Percentiles rank a stretch among this genome's conserved stretches.
phyloP scores from a whole-genome alignment of 805 yeast genomes.

The Schwanniomyces pseudopolymorphus region DNA sequence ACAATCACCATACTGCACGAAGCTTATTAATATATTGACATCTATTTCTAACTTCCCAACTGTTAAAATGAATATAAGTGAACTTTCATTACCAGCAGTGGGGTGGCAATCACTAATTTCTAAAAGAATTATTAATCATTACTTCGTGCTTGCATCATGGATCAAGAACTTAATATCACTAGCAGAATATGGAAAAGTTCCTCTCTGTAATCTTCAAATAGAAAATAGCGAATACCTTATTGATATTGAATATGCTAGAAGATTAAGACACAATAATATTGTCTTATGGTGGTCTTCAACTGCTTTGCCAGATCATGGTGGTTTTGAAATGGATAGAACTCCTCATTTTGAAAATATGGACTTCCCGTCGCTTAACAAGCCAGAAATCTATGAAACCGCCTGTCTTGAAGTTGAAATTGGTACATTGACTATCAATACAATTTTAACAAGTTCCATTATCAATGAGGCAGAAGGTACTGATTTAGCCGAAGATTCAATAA shows the following conservation, averaged over 20 bases:
- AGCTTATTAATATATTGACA: constrained; percentile 46
- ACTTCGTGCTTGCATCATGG: constrained; percentile 74
- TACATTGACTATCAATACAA: constrained; percentile 81
- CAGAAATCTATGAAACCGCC: constrained; percentile 75
- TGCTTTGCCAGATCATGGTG: constrained; percentile 84
- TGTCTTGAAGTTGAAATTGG: constrained; percentile 78
- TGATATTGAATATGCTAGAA: constrained; percentile 84
- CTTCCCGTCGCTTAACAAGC: constrained; percentile 70
- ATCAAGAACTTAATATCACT: constrained; percentile 61
- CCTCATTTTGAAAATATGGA: constrained; percentile 57
- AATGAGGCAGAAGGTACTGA: constrained; percentile 89
- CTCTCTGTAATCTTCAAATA: constrained; percentile 80
- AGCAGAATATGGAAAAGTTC: constrained; percentile 75
- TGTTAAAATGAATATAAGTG: constrained; percentile 58
- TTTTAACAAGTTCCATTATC: constrained; percentile 77
- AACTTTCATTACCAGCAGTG: constrained; percentile 64
- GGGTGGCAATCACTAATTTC: constrained; percentile 77
- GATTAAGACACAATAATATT: constrained; percentile 59
- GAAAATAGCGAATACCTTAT: constrained; percentile 77
- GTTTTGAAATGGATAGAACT: constrained; percentile 61
- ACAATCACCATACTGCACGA: constrained; percentile 66
- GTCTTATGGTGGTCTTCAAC: constrained; percentile 93
- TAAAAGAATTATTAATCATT: constrained; percentile 66
- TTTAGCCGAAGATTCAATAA: constrained; percentile 49
- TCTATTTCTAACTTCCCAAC: constrained; percentile 59